Conservation (phyloP, 768 basidiomycete genomes). For the Austroboletus eburneus region DNA sequence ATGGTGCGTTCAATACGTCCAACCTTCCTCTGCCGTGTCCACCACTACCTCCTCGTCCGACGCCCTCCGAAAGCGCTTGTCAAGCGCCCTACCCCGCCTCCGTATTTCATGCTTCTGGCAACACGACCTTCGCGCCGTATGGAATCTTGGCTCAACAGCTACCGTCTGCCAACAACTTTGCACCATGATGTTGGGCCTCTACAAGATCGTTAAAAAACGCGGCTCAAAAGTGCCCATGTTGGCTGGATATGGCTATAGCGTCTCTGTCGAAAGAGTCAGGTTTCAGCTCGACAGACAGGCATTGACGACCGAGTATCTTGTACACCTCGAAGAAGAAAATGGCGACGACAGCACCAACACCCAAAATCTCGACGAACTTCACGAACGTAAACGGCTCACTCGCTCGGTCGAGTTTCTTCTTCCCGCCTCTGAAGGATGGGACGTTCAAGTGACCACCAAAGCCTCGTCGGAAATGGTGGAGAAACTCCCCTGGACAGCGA, state of each 20-base stretch:
- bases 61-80: conserved; percentile 28
- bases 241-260: conserved; percentile 73
- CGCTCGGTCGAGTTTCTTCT: conserved; percentile 80
- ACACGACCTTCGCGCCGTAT: conserved; percentile 84
- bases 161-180: conserved; percentile 75
- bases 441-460: conserved; percentile 72
- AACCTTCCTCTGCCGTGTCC: conserved; percentile 33
- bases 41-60: conserved; percentile 36
- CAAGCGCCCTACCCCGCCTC: conserved; percentile 38
- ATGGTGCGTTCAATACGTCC: conserved; percentile 84
- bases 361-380: conserved; percentile 61
- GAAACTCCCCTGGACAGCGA: conserved; percentile 67
- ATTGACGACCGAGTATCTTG: conserved; percentile 76
- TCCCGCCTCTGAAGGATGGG: conserved; percentile 78
- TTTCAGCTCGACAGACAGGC: conserved; percentile 84
- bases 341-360: conserved; percentile 17
- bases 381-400: conserved; percentile 66
- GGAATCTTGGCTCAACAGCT: conserved; percentile 69
- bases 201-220: conserved; percentile 76
- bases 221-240: conserved; percentile 73
- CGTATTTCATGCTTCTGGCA: conserved; percentile 94
- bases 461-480: conserved; percentile 72
- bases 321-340: conserved; percentile 61
- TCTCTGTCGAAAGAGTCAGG: conserved; percentile 71
- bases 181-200: conserved; percentile 77